phyloP scores from a whole-genome alignment of 805 yeast species.

The Danielia reshetovae region DNA sequence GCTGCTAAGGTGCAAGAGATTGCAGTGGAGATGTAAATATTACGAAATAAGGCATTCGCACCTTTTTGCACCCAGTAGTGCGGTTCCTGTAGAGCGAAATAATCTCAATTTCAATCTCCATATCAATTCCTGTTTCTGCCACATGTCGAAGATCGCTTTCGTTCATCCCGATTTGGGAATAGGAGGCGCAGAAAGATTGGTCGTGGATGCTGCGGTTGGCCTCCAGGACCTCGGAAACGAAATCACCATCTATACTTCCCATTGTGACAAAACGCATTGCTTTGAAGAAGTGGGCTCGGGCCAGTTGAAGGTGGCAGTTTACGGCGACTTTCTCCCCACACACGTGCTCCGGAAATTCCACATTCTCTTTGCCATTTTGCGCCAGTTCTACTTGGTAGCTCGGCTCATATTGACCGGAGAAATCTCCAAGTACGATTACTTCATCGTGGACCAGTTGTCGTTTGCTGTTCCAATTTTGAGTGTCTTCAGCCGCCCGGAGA shows the following conservation, averaged over 20 bases:
- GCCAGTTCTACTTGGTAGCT: conserved; percentile 69
- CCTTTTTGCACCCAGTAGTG: too few species aligned
- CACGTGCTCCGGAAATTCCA: conserved; percentile 60
- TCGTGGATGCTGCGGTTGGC: conserved; percentile 92
- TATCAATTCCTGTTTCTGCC: too few species aligned
- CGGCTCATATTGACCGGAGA: conserved; percentile 46
- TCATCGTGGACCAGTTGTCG: conserved; percentile 84
- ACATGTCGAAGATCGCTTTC: conserved; percentile 61
- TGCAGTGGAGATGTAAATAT: too few species aligned
- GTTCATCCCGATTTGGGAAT: conserved; percentile 96
- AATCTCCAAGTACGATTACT: conserved; percentile 55
- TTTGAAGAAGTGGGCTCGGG: conserved; percentile 80
- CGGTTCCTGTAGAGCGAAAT: too few species aligned
- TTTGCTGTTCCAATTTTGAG: conserved; percentile 74
- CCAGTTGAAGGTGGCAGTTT: conserved; percentile 58
- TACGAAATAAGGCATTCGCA: too few species aligned
- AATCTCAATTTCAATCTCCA: too few species aligned
- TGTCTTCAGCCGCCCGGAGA: conserved; percentile 32
- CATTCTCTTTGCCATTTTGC: conserved; percentile 75
- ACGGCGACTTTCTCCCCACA: conserved; percentile 84
- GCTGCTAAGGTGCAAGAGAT: not conserved
- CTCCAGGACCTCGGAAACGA: conserved; percentile 57
- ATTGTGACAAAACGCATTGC: conserved; percentile 82
- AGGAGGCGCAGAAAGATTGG: conserved; percentile 96
- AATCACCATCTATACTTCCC: conserved; percentile 78